Evolutionary conservation across 2,329 filamentous ascomycete genomes (phyloP).

Genomic region (Beauveria rudraprayagi): DNA sequence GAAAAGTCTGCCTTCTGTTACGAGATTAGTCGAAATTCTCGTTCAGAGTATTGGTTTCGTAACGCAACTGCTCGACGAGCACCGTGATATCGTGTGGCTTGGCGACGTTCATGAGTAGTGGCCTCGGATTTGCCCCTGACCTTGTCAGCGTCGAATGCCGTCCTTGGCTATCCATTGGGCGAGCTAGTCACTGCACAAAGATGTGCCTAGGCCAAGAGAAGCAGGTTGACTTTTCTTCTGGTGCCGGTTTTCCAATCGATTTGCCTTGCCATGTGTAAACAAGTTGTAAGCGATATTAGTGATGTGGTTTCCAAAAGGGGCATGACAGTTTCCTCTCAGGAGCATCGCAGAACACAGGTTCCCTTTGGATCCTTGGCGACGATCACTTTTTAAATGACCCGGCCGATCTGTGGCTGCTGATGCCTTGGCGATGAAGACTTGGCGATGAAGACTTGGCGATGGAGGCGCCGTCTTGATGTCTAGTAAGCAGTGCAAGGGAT

Average conservation of each 20-base stretch:
- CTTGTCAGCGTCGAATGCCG: not conserved
- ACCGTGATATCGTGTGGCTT: not conserved
- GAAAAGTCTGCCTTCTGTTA: not conserved
- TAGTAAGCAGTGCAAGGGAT: not conserved
- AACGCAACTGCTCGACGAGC: not conserved
- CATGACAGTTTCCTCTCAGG: too few relatives aligned
- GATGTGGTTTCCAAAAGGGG: not conserved
- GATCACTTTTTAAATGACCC: not conserved
- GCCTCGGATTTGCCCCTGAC: not conserved
- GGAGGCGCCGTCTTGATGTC: not conserved
- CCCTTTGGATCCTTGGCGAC: not conserved
- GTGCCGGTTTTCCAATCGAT: not conserved
- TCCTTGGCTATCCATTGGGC: not conserved
- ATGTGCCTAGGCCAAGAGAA: not conserved
- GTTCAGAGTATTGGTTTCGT: not conserved
- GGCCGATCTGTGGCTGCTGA: not conserved
- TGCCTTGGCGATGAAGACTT: constrained; percentile 1
- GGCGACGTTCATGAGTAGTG: not conserved
- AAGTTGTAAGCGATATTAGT: not conserved
- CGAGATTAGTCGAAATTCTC: not conserved
- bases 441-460: constrained; percentile 7
- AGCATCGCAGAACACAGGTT: not conserved
- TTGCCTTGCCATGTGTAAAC: not conserved
- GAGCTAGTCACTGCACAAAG: not conserved
- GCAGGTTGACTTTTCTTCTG: not conserved